phyloP scores from a whole-genome alignment of 1,139 yeast genomes.

The Zygosaccharomyces sapae region DNA sequence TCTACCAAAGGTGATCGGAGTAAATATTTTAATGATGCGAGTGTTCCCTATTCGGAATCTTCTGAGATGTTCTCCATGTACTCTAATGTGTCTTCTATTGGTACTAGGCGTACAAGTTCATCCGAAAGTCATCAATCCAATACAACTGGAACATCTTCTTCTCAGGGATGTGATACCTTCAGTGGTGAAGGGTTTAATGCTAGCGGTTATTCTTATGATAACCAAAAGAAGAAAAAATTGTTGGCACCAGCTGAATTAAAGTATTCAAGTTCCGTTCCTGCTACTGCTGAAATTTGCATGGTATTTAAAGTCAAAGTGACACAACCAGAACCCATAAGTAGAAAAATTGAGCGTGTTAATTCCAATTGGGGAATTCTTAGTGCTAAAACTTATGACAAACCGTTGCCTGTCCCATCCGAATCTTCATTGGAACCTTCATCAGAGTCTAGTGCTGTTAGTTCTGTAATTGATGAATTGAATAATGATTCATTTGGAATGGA shows the following conservation, averaged over 20 bases:
- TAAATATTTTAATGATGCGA: constrained; percentile 4
- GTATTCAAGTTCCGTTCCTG: constrained; percentile 14
- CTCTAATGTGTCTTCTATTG: constrained; percentile 22
- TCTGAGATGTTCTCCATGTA: constrained; percentile 23
- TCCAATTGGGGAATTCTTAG: constrained; percentile 21
- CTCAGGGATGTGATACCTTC: background rate
- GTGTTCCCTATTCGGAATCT: constrained; percentile 15
- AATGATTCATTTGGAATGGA: constrained; percentile 8
- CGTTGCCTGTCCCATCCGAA: constrained; percentile 17
- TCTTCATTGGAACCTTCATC: background rate
- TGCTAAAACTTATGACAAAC: constrained; percentile 20
- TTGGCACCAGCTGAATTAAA: constrained; percentile 26
- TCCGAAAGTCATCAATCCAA: constrained; percentile 9
- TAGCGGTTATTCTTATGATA: background rate
- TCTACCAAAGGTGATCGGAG: background rate
- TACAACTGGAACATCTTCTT: background rate
- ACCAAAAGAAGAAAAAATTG: constrained; percentile 19
- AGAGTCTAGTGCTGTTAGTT: constrained; percentile 10
- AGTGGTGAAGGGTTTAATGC: background rate
- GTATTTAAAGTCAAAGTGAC: constrained; percentile 17
- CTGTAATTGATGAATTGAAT: constrained; percentile 14
- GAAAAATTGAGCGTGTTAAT: constrained; percentile 21
- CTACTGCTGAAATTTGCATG: constrained; percentile 7
- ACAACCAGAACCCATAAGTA: constrained; percentile 12
- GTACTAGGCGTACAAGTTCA: constrained; percentile 12